A percentile compares a stretch with the other conserved stretches of the same genome.
Evolutionary conservation across 192 early-diverging fungal genomes (phyloP).

Genomic region (Coemansia sp.): DNA sequence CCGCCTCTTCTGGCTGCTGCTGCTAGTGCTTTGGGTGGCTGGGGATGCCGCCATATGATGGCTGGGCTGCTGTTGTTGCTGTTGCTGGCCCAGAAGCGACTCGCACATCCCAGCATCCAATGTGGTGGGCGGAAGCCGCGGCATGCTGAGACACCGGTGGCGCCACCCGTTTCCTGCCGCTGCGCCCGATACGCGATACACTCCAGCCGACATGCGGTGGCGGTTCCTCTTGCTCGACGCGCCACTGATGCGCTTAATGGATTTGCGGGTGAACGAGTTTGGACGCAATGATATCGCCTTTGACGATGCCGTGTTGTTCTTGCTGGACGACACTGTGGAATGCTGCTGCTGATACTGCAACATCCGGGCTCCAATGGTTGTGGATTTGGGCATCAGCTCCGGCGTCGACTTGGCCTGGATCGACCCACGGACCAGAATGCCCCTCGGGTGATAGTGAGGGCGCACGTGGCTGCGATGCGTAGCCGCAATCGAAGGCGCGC

Average conservation of each 20-base stretch:
- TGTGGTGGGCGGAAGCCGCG: slow-evolving; percentile 37
- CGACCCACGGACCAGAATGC: slow-evolving; percentile 5
- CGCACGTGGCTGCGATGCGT: neutral
- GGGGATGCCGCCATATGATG: neutral
- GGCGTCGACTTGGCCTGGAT: slow-evolving; percentile 51
- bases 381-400: slow-evolving; percentile 36
- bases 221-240: neutral
- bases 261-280: slow-evolving; percentile 29
- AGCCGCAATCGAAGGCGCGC: slow-evolving; percentile 23
- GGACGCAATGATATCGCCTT: slow-evolving; percentile 28
- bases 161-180: slow-evolving; percentile 6
- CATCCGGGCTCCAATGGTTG: neutral
- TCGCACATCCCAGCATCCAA: slow-evolving; percentile 39
- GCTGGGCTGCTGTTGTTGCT: neutral
- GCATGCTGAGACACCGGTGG: slow-evolving; percentile 46
- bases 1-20: neutral
- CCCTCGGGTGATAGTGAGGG: neutral
- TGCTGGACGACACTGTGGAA: slow-evolving; percentile 3
- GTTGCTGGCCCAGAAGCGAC: slow-evolving; percentile 29
- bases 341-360: slow-evolving; percentile 8
- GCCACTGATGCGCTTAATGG: neutral
- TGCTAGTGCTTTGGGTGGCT: slow-evolving; percentile 6
- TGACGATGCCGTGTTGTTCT: slow-evolving; percentile 8
- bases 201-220: neutral
- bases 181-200: neutral